phyloP scores from a whole-genome alignment of 768 basidiomycete genomes.

The Boletus tylopilopsis region DNA sequence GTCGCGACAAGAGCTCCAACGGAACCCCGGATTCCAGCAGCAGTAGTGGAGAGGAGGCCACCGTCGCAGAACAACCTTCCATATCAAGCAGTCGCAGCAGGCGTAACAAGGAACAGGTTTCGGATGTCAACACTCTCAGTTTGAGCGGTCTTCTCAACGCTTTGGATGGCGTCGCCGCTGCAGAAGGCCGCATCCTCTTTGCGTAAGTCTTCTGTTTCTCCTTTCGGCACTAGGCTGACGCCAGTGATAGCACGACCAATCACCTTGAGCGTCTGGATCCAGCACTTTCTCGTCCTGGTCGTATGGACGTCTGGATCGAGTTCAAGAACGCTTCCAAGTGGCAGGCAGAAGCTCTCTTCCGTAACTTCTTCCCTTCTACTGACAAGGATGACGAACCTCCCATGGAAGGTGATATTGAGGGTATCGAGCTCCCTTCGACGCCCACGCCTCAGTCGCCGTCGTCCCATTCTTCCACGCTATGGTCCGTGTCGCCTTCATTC shows the following conservation, averaged over 20 bases:
- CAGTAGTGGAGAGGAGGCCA: conserved; percentile 32
- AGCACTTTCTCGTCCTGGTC: conserved; percentile 86
- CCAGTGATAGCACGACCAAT: conserved; percentile 66
- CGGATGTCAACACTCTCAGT: conserved; percentile 77
- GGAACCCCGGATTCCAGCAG: conserved; percentile 39
- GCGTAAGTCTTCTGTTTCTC: conserved; percentile 53
- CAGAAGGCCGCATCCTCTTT: conserved; percentile 84
- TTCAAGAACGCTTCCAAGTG: conserved; percentile 83
- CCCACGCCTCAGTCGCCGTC: conserved; percentile 42
- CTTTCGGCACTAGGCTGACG: not conserved
- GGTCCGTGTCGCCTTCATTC: conserved; percentile 42
- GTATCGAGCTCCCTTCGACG: conserved; percentile 40
- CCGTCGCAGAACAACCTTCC: conserved; percentile 27
- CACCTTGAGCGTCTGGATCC: conserved; percentile 90
- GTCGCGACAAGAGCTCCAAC: conserved; percentile 54
- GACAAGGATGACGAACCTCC: conserved; percentile 47
- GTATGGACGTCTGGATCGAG: conserved; percentile 91
- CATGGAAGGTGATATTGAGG: conserved; percentile 41
- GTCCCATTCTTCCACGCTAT: conserved; percentile 44
- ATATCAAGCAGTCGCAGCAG: conserved; percentile 37
- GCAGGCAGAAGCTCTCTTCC: conserved; percentile 84
- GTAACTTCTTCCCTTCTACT: conserved; percentile 84
- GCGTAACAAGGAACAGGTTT: conserved; percentile 53
- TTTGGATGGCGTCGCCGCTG: conserved; percentile 81
- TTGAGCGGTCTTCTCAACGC: conserved; percentile 82